These are phyloP conservation scores for Mycena pura DNA, from an alignment of 768 basidiomycete genomes.

Conservation along the genomic window DNA sequence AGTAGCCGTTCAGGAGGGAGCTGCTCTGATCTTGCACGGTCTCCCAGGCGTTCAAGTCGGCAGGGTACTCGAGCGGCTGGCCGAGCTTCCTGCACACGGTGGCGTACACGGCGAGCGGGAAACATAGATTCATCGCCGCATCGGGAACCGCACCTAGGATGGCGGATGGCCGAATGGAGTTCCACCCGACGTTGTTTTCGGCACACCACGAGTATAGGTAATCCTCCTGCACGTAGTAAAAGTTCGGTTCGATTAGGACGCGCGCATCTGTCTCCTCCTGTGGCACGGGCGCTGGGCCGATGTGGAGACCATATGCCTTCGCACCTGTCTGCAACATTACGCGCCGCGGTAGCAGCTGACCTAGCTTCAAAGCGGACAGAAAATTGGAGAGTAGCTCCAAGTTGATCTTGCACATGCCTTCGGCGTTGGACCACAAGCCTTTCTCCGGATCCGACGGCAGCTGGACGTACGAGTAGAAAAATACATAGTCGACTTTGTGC, in stretches of 20 bases:
- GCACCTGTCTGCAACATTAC: no score
- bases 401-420: no score
- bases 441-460: no score
- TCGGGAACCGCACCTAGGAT: neutral
- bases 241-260: neutral
- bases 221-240: neutral
- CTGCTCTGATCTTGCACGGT: neutral
- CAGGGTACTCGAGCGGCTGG: neutral
- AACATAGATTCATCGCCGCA: neutral
- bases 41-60: neutral
- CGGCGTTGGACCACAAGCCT: no score
- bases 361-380: no score
- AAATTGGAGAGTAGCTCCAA: no score
- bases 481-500: no score
- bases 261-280: neutral
- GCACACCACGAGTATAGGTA: neutral
- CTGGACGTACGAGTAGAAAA: no score
- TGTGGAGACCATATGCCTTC: neutral
- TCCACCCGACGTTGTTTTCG: neutral
- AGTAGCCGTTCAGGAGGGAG: neutral
- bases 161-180: neutral
- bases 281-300: neutral
- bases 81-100: neutral
- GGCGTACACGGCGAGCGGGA: neutral
- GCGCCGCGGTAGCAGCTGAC: no score